Percentiles rank a stretch among this genome's conserved stretches.
Evolutionary conservation across 306 rosid genomes (phyloP).

Genomic region (Carpinus viminea): DNA sequence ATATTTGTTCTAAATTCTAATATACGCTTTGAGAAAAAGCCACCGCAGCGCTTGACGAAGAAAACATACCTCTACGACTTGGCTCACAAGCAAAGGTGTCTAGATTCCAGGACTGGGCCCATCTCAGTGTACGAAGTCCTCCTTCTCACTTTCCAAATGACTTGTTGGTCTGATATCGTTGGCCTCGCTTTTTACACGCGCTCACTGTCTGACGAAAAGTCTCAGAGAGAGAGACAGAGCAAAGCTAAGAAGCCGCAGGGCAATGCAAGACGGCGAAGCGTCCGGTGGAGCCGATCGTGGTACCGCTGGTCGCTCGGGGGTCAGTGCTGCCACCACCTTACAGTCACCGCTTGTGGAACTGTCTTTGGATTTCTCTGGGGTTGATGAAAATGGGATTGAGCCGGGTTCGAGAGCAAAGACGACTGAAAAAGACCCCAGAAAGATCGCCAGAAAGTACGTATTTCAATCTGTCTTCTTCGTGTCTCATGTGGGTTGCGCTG

Average conservation of each 20-base stretch:
- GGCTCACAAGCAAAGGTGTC: too few relatives aligned
- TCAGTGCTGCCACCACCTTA: background rate
- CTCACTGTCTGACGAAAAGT: too few relatives aligned
- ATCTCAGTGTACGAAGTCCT: too few relatives aligned
- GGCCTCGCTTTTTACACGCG: too few relatives aligned
- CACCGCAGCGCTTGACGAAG: too few relatives aligned
- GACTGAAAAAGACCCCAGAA: constrained; percentile 59
- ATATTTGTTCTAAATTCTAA: too few relatives aligned
- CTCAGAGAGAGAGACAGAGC: background rate
- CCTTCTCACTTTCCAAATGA: too few relatives aligned
- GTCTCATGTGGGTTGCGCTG: constrained; percentile 8
- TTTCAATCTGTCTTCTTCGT: background rate
- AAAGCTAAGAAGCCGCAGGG: background rate
- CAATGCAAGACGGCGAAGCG: constrained; percentile 45
- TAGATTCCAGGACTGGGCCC: too few relatives aligned
- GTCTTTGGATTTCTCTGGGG: constrained; percentile 21
- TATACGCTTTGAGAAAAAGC: too few relatives aligned
- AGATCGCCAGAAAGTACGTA: constrained; percentile 63
- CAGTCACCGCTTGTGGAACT: constrained; percentile 1
- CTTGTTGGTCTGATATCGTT: too few relatives aligned
- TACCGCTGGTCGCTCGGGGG: background rate
- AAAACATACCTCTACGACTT: too few relatives aligned
- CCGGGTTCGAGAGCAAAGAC: constrained; percentile 14
- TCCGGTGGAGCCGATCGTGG: constrained; percentile 13
- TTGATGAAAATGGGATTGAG: constrained; percentile 24